phyloP scores from a whole-genome alignment of 352 stramenopile genomes.

The Salisapilia sapeloensis region DNA sequence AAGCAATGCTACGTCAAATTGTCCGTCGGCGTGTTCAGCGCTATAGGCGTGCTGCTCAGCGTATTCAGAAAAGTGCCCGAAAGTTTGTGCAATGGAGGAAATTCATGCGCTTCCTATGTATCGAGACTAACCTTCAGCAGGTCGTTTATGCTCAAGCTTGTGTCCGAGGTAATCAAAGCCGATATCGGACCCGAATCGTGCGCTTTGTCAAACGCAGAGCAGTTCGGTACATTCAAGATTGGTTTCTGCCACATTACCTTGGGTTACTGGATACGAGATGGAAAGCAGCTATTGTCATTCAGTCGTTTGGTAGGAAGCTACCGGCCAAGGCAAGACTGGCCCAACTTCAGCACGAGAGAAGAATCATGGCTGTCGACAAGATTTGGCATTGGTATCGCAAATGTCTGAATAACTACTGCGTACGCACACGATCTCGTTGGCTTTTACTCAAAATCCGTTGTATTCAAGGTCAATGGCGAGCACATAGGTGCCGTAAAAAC shows the following conservation, averaged over 20 bases:
- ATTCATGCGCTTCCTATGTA: conserved; percentile 19
- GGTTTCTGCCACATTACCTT: conserved; percentile 13
- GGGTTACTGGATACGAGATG: neutral
- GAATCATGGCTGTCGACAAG: conserved; percentile 3
- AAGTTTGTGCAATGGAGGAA: conserved; percentile 27
- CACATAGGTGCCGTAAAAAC: conserved; percentile 11
- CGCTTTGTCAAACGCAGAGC: conserved; percentile 9
- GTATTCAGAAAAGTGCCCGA: conserved; percentile 28
- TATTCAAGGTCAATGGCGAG: conserved; percentile 45
- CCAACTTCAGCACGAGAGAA: conserved; percentile 6
- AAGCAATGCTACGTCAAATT: conserved; percentile 17
- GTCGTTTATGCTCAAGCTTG: conserved; percentile 28
- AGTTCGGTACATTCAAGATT: conserved; percentile 22
- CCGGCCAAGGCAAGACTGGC: too few species aligned
- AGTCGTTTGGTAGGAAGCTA: too few species aligned
- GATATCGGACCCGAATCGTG: conserved; percentile 10
- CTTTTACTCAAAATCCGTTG: conserved; percentile 24
- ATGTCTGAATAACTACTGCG: conserved; percentile 15
- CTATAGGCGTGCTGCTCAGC: conserved; percentile 17
- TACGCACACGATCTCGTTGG: conserved; percentile 15
- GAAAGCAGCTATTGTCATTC: neutral
- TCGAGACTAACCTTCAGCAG: conserved; percentile 13
- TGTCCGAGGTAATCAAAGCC: conserved; percentile 16
- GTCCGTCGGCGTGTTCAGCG: conserved; percentile 17
- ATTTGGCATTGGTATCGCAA: conserved; percentile 40